These are phyloP conservation scores for Colletotrichum falcatum DNA, from an alignment of 2,329 filamentous ascomycete species.

Conservation along the genomic window DNA sequence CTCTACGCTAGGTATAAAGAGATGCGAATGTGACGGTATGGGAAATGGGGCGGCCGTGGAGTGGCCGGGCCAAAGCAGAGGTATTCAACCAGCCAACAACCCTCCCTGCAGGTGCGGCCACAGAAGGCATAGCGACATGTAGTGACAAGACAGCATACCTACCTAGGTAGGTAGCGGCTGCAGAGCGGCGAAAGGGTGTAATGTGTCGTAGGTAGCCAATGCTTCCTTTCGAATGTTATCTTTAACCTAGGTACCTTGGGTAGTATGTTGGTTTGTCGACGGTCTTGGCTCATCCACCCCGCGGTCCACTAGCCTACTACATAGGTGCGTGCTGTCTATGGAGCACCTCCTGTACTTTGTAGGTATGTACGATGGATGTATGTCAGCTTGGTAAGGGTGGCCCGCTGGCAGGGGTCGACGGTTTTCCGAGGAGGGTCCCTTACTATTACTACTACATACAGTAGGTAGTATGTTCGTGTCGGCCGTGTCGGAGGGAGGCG, in stretches of 20 bases:
- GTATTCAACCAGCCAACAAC: slow-evolving; percentile 6
- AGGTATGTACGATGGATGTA: too few species aligned
- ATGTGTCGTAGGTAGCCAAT: slow-evolving; percentile 14
- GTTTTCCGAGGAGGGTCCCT: slow-evolving; percentile 20
- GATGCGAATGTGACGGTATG: slow-evolving; percentile 2
- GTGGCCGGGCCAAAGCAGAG: slow-evolving; percentile 18
- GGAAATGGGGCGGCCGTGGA: slow-evolving; percentile 1
- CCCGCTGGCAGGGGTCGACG: slow-evolving; percentile 27
- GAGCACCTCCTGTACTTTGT: too few species aligned
- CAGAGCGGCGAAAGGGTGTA: background rate
- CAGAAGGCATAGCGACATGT: slow-evolving; percentile 12
- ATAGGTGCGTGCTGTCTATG: too few species aligned
- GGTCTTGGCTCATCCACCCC: slow-evolving; percentile 31
- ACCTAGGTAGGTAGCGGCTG: background rate
- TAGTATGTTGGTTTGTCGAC: slow-evolving; percentile 31
- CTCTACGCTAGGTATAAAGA: background rate
- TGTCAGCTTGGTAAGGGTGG: slow-evolving; percentile 13
- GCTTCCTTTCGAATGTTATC: slow-evolving; percentile 7
- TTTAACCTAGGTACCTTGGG: too few species aligned
- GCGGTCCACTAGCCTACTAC: too few species aligned
- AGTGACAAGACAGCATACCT: background rate
- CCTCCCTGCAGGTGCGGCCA: slow-evolving; percentile 17
- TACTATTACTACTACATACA: too few species aligned
- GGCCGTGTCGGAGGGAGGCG: slow-evolving; percentile 32
- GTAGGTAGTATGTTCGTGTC: slow-evolving; percentile 1